phyloP scores from a whole-genome alignment of 345 rosid species.

The Euphorbia tirucalli region DNA sequence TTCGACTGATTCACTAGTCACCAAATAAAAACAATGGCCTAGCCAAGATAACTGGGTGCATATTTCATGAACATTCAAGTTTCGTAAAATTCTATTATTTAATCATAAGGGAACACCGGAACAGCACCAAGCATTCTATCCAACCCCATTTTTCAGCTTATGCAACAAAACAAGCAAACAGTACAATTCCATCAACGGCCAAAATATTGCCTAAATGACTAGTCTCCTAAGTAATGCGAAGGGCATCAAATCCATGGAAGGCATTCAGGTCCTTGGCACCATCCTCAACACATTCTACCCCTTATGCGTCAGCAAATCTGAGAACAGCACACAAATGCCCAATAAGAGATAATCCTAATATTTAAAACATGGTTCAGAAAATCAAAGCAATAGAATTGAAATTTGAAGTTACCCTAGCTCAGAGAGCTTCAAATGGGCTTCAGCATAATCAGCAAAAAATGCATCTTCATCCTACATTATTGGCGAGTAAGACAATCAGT shows the following conservation, averaged over 20 bases:
- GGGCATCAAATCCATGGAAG: neutral
- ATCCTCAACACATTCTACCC: neutral
- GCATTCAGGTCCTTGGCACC: slow-evolving; percentile 13
- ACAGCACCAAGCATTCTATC: neutral
- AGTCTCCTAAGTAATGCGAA: neutral
- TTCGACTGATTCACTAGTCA: no score
- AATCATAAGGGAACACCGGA: neutral
- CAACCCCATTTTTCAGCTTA: neutral
- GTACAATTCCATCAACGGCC: slow-evolving; percentile 5
- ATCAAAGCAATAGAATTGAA: neutral
- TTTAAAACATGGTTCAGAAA: no score
- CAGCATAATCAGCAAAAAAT: slow-evolving; percentile 78
- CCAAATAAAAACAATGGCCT: neutral
- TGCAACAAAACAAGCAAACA: neutral
- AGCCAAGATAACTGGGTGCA: neutral
- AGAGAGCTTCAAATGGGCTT: slow-evolving; percentile 81
- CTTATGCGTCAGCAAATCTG: slow-evolving; percentile 67
- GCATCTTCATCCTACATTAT: slow-evolving; percentile 79
- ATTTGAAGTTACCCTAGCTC: slow-evolving; percentile 73
- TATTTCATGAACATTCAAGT: neutral
- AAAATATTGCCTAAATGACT: neutral
- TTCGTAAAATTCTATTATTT: neutral
- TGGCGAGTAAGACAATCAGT: neutral
- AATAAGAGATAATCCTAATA: neutral
- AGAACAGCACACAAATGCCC: neutral